Percentiles rank a stretch among this genome's conserved stretches.
Evolutionary conservation across 2,329 filamentous ascomycete genomes (phyloP).

Genomic region (Geoglossum cookeanum): DNA sequence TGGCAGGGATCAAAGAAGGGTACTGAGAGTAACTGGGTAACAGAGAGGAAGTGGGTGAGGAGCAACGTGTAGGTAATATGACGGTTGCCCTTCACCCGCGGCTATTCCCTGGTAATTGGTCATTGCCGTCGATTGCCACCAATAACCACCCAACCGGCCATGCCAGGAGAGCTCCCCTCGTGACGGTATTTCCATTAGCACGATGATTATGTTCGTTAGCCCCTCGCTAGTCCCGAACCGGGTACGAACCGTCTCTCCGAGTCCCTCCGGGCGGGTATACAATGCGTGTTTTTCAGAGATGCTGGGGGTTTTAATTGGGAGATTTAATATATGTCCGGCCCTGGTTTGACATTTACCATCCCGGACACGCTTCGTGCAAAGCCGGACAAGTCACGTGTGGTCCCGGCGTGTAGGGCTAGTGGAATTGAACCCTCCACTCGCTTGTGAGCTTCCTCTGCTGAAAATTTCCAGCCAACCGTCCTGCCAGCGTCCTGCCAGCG

Average conservation of each 20-base stretch:
- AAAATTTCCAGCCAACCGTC: neutral
- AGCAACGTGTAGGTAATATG: neutral
- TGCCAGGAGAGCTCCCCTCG: neutral
- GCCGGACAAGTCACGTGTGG: neutral
- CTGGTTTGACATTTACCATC: neutral
- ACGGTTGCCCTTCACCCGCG: neutral
- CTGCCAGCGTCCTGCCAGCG: neutral
- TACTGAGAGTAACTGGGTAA: neutral
- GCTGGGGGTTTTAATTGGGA: neutral
- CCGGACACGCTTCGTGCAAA: neutral
- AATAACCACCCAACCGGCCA: neutral
- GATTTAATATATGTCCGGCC: neutral
- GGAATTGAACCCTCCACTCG: neutral
- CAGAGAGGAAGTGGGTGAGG: neutral
- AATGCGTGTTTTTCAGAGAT: neutral
- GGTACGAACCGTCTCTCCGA: neutral
- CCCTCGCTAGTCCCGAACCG: neutral
- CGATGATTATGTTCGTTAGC: neutral
- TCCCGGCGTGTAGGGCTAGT: neutral
- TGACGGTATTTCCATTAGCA: neutral
- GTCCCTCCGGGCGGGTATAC: neutral
- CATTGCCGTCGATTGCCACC: constrained; percentile 2
- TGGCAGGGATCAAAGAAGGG: neutral
- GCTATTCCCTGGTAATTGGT: neutral
- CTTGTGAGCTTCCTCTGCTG: neutral